These are phyloP conservation scores for Eimeria necatrix DNA, from an alignment of 169 alveolate genomes.

Conservation along the genomic window DNA sequence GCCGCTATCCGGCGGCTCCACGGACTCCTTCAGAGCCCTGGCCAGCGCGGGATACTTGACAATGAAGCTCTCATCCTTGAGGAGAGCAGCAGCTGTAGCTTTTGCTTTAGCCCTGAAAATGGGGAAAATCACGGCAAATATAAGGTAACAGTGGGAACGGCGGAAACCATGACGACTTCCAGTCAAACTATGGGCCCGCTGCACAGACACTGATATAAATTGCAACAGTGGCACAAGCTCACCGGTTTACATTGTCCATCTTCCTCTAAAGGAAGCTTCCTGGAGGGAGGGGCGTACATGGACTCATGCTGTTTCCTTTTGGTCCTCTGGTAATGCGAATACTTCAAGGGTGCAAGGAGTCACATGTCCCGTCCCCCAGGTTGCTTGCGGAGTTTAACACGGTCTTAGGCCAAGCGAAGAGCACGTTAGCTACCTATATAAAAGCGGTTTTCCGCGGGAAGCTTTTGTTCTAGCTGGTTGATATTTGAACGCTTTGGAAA, in stretches of 20 bases:
- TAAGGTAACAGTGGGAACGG: neutral
- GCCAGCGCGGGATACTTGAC: conserved; percentile 79
- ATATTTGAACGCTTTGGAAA: too few relatives aligned
- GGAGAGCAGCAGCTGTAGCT: conserved; percentile 70
- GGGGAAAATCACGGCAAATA: neutral
- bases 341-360: too few relatives aligned
- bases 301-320: conserved; percentile 1
- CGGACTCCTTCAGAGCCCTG: conserved; percentile 78
- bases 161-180: neutral
- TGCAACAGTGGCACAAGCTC: neutral
- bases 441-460: too few relatives aligned
- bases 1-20: conserved; percentile 36
- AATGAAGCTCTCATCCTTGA: conserved; percentile 65
- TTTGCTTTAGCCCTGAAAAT: conserved; percentile 39
- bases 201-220: neutral
- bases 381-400: too few relatives aligned
- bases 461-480: too few relatives aligned
- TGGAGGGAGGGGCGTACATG: conserved; percentile 32
- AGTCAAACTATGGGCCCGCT: neutral
- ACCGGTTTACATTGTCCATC: conserved; percentile 73
- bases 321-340: neutral
- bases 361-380: too few relatives aligned
- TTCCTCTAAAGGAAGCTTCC: conserved; percentile 69
- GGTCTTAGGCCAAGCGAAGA: too few relatives aligned
- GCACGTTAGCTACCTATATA: too few relatives aligned